Conservation (phyloP, 1,284 basidiomycete genomes). For the Microbotryum saponariae region DNA sequence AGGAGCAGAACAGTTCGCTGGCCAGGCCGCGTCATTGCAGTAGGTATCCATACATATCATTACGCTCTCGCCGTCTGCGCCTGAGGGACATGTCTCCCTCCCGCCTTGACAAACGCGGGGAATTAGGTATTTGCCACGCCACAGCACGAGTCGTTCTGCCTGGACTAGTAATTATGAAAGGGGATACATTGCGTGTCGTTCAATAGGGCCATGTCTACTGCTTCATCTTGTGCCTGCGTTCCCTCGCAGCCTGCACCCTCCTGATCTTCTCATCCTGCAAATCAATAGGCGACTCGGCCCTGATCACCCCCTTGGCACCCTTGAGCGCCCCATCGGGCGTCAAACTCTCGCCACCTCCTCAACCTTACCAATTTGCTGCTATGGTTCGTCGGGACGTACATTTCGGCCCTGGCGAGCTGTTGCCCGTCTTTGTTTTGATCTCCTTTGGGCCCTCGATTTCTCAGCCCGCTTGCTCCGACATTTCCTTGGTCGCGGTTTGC, state of each 20-base stretch:
- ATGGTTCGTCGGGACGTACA: neutral
- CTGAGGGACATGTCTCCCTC: no score
- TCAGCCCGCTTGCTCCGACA: constrained; percentile 17
- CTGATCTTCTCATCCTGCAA: constrained; percentile 1
- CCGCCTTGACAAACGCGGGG: no score
- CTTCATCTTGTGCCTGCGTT: neutral
- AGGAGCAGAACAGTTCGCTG: no score
- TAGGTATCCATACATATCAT: no score
- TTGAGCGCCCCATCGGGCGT: neutral
- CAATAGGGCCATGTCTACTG: neutral
- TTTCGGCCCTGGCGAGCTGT: neutral
- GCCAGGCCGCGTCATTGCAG: no score
- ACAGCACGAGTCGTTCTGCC: no score
- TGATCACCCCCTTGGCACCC: neutral
- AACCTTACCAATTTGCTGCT: neutral
- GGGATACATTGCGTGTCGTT: neutral
- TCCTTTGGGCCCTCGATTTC: constrained; percentile 11
- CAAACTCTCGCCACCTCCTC: neutral
- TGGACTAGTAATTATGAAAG: no score
- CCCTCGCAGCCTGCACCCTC: neutral
- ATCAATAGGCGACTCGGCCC: neutral
- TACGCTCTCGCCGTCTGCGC: no score
- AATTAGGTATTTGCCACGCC: no score
- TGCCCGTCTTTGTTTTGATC: neutral
- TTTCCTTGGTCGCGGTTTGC: constrained; percentile 17